Evolutionary conservation across 768 basidiomycete genomes (phyloP).

Genomic region (Rhizopogon vulgaris): DNA sequence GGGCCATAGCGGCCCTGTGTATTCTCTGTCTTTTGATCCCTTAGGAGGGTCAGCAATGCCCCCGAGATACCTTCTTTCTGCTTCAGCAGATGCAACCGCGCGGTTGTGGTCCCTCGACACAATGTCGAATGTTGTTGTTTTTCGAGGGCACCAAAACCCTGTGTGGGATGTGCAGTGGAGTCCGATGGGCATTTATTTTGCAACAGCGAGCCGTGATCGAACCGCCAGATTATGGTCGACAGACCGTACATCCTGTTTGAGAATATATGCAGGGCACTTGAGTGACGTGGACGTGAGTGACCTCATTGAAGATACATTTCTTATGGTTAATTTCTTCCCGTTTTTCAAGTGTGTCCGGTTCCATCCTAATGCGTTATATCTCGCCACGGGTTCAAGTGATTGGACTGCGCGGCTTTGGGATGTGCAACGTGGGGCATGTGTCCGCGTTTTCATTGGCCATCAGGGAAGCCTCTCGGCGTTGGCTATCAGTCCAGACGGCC

Average conservation of each 20-base stretch:
- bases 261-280: conserved; percentile 93
- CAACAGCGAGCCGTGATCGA: conserved; percentile 88
- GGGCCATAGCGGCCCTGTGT: conserved; percentile 95
- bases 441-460: conserved; percentile 94
- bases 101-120: conserved; percentile 96
- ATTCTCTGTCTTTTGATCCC: conserved; percentile 91
- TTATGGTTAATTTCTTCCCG: conserved; percentile 1
- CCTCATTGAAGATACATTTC: background rate
- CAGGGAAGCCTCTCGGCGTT: conserved; percentile 82
- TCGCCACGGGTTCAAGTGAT: conserved; percentile 95
- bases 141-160: conserved; percentile 93
- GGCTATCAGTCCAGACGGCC: conserved; percentile 90
- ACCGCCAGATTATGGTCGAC: conserved; percentile 97
- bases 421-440: conserved; percentile 89
- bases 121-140: conserved; percentile 87
- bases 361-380: conserved; percentile 95
- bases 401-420: conserved; percentile 97
- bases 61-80: conserved; percentile 84
- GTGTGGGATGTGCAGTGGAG: conserved; percentile 99
- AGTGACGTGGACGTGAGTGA: conserved; percentile 91
- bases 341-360: conserved; percentile 77
- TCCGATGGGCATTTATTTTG: conserved; percentile 97
- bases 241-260: conserved; percentile 76
- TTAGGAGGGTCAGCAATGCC: conserved; percentile 78
- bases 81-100: conserved; percentile 86